Evolutionary conservation across 1,284 basidiomycete species (phyloP), one percentile per base, ranked within the genome.

Genomic region (Pseudozyma thailandica): DNA sequence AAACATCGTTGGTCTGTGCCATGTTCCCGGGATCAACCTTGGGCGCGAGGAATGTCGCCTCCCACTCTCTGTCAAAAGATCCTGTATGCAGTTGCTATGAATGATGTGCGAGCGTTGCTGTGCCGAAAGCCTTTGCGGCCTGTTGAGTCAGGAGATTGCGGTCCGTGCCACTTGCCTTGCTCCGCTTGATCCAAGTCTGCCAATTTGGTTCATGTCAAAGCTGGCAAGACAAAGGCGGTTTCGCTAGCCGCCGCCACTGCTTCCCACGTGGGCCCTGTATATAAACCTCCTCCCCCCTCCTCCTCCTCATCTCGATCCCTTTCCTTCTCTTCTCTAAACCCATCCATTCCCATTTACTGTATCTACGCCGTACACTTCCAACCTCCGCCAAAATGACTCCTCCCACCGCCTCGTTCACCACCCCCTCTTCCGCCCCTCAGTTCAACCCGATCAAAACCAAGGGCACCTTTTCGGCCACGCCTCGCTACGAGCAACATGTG

Each of bases 351-450:
- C 23, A 31, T 25, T 4, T 25, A 27, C n/a, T 0, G 23, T 4
- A 9, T 23, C n/a, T 9, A 20, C 30, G 7, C 28, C 16, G 4
- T 8, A 10, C 18, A 4, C 35, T 31, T 31, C 35, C n/a, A n/a
- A n/a, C n/a, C n/a, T n/a, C n/a, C n/a, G n/a, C n/a, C 38, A 52
- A 44, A 25, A 78, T 78, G 76, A 61, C 72, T 15, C 76, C 76
- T 50, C 76, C 76, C 37, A 70, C 63, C 6, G 73, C 76, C 15
- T 73, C 76, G 25, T 76, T 77, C 38, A 33, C 46, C 41, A 37
- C 50, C 49, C 48, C 45, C 35, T 15, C 45, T 39, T 31, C 47
- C 23, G 26, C 45, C 5, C 53, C 50, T 6, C 25, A 42, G 23
- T 42, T 37, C n/a, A 45, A 27, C 16, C 15, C 23, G 10, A 35